phyloP scores from a whole-genome alignment of 2,329 filamentous ascomycete genomes.

The Aureobasidium sp. region DNA sequence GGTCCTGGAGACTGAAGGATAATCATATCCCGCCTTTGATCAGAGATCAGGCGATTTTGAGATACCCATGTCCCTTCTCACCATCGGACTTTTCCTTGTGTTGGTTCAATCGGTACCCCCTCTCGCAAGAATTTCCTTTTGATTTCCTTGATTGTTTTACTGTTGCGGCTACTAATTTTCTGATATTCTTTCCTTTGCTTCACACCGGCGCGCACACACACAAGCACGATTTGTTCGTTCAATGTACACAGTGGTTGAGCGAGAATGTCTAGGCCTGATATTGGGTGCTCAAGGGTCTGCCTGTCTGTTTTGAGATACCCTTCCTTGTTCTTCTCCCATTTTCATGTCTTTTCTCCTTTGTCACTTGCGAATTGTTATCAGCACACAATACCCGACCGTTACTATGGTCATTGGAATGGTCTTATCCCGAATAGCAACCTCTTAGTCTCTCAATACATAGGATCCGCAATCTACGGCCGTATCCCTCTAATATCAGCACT shows the following conservation, averaged over 20 bases:
- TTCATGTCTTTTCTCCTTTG: neutral
- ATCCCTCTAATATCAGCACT: neutral
- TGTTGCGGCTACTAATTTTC: constrained; percentile 1
- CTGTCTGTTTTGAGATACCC: constrained; percentile 12
- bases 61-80: constrained; percentile 6
- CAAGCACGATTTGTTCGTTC: neutral
- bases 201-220: neutral
- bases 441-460: neutral
- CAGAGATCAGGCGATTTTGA: constrained; percentile 11
- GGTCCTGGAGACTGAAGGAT: constrained; percentile 12
- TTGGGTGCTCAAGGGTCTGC: neutral
- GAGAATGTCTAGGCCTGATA: neutral
- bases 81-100: constrained; percentile 12
- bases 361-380: neutral
- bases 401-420: neutral
- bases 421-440: neutral
- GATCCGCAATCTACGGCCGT: constrained; percentile 6
- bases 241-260: neutral
- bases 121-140: neutral
- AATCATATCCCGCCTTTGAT: constrained; percentile 7
- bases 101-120: constrained; percentile 8
- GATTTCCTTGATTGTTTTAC: neutral
- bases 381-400: constrained; percentile 10
- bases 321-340: constrained; percentile 4
- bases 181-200: neutral